Percentiles rank a stretch among this genome's conserved stretches.
Evolutionary conservation across 2,329 filamentous ascomycete species (phyloP).

Genomic region (Claviceps pazoutovae): DNA sequence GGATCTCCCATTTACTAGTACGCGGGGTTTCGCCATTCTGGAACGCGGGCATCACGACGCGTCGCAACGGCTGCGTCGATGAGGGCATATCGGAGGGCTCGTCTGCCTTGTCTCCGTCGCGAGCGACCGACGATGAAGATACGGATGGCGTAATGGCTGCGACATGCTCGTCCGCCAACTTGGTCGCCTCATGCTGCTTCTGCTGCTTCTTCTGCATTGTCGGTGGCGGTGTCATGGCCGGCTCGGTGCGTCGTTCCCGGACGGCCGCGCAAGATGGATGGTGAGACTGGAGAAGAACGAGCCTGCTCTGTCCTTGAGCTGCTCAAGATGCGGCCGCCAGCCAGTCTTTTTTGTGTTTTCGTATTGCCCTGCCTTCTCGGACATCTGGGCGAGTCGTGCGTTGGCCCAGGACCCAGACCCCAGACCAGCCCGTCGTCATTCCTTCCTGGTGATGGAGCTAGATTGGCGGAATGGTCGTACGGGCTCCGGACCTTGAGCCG

Average conservation of each 20-base stretch:
- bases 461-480: neutral
- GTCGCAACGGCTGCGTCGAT: neutral
- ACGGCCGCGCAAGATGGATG: neutral
- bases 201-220: too few relatives aligned
- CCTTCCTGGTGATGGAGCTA: neutral
- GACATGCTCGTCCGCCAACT: neutral
- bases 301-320: neutral
- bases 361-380: too few relatives aligned
- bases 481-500: too few relatives aligned
- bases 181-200: neutral
- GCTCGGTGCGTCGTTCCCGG: neutral
- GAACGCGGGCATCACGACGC: conserved; percentile 1
- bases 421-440: neutral
- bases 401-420: neutral
- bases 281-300: neutral
- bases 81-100: neutral
- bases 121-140: neutral
- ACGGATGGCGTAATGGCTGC: neutral
- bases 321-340: too few relatives aligned
- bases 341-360: too few relatives aligned
- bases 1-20: conserved; percentile 14
- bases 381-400: neutral
- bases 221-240: neutral
- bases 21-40: conserved; percentile 1
- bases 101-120: neutral